Evolutionary conservation across 164 flowering plant species (phyloP).

Genomic region (Amborella trichopoda): DNA sequence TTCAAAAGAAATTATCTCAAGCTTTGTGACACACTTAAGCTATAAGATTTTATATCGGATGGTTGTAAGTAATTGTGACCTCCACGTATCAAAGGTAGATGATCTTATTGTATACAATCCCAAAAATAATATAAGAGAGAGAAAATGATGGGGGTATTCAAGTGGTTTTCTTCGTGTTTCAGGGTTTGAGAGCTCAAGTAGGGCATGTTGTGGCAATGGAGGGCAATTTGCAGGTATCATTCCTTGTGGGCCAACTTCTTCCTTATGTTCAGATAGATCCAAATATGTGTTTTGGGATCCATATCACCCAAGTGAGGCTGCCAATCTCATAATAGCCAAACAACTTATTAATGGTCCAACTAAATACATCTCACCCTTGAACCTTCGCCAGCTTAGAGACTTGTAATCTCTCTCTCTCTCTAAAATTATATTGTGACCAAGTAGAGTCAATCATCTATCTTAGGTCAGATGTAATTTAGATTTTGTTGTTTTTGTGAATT

Average conservation of each 20-base stretch:
- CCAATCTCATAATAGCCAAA: constrained; percentile 72
- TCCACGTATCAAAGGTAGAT: neutral
- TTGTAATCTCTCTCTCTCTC: constrained; percentile 17
- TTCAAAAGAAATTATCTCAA: neutral
- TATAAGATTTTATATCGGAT: neutral
- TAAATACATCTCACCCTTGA: constrained; percentile 55
- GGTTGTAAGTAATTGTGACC: neutral
- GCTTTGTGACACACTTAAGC: neutral
- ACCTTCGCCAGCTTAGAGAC: constrained; percentile 67
- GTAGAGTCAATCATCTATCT: too few relatives aligned
- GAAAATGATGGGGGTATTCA: neutral
- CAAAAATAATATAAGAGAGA: neutral
- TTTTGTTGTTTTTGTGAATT: neutral
- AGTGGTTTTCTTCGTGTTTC: neutral
- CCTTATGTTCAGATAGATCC: constrained; percentile 49
- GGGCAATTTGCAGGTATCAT: constrained; percentile 81
- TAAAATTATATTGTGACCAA: too few relatives aligned
- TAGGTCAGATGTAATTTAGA: too few relatives aligned
- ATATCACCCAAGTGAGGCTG: constrained; percentile 96
- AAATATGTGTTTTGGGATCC: constrained; percentile 95
- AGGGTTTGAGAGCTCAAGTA: constrained; percentile 65
- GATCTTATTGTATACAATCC: neutral
- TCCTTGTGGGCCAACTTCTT: constrained; percentile 83
- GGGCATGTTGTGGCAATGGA: constrained; percentile 88
- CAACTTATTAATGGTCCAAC: constrained; percentile 58